These are phyloP conservation scores for Triticum monococcum DNA, from an alignment of 176 grass and related monocot genomes.

Conservation along the genomic window DNA sequence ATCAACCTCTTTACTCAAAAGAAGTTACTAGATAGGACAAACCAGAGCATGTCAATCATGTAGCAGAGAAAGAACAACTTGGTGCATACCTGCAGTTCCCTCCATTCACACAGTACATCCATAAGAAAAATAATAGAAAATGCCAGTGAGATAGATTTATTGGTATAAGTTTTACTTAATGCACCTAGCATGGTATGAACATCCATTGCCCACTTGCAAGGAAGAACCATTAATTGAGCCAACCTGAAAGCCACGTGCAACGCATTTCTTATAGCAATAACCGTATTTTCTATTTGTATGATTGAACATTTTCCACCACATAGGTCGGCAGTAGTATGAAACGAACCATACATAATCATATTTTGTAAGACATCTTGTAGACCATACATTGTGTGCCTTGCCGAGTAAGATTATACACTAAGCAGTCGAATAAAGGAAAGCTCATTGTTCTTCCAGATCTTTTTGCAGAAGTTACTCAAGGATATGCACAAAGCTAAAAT, in stretches of 20 bases:
- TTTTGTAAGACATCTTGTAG: background rate
- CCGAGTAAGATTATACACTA: background rate
- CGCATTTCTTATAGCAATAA: background rate
- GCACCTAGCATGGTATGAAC: background rate
- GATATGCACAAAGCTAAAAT: background rate
- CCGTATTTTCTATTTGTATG: background rate
- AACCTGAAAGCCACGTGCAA: background rate
- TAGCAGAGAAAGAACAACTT: constrained; percentile 8
- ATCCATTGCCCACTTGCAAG: background rate
- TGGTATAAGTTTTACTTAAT: background rate
- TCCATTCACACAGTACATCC: constrained; percentile 28
- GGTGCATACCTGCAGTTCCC: background rate
- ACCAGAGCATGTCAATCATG: constrained; percentile 21
- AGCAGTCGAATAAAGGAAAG: background rate
- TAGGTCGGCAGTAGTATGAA: background rate
- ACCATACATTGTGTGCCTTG: background rate
- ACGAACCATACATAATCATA: background rate
- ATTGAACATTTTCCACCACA: background rate
- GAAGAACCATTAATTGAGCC: background rate
- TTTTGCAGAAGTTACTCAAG: background rate
- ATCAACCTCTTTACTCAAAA: constrained; percentile 10
- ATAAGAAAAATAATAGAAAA: background rate
- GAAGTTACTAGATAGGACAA: constrained; percentile 26
- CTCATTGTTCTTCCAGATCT: constrained; percentile 12
- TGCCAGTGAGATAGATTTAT: background rate